phyloP scores from a whole-genome alignment of 2,329 filamentous ascomycete species.

The Beauveria bassiana region DNA sequence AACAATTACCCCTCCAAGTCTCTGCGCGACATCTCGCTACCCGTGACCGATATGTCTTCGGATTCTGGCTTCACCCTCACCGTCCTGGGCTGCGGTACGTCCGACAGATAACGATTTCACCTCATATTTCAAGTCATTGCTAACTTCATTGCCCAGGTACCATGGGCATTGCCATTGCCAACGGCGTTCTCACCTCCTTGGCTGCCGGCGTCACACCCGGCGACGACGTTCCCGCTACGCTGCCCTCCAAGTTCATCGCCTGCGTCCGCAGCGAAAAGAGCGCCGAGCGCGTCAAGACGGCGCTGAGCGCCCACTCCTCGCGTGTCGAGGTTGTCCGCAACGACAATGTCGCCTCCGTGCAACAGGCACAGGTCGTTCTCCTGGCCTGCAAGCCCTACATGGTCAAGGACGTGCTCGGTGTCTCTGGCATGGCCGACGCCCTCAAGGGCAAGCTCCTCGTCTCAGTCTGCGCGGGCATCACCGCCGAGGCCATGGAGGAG shows the following conservation, averaged over 20 bases:
- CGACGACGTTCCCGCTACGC: constrained; percentile 44
- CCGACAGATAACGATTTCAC: neutral
- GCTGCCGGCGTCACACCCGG: constrained; percentile 38
- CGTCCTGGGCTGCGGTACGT: constrained; percentile 73
- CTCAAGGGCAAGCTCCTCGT: constrained; percentile 74
- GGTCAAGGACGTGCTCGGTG: constrained; percentile 59
- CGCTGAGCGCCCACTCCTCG: constrained; percentile 55
- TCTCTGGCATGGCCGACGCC: constrained; percentile 62
- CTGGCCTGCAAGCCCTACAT: constrained; percentile 76
- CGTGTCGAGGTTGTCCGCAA: constrained; percentile 60
- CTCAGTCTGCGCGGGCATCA: constrained; percentile 72
- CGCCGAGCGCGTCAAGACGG: constrained; percentile 58
- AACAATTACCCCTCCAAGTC: neutral
- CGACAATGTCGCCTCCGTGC: constrained; percentile 61
- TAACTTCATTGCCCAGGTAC: constrained; percentile 47
- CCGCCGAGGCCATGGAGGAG: constrained; percentile 57
- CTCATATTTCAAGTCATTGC: neutral
- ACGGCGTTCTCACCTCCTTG: constrained; percentile 68
- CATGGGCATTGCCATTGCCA: constrained; percentile 79
- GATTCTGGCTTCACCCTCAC: constrained; percentile 55
- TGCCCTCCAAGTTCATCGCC: constrained; percentile 72
- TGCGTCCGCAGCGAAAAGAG: constrained; percentile 67
- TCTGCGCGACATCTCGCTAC: constrained; percentile 2
- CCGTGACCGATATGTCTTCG: constrained; percentile 10
- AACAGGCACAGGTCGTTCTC: constrained; percentile 64